Percentiles rank a stretch among this genome's conserved stretches.
Conservation (phyloP, 345 rosid genomes). For the Tarenaya hassleriana region DNA sequence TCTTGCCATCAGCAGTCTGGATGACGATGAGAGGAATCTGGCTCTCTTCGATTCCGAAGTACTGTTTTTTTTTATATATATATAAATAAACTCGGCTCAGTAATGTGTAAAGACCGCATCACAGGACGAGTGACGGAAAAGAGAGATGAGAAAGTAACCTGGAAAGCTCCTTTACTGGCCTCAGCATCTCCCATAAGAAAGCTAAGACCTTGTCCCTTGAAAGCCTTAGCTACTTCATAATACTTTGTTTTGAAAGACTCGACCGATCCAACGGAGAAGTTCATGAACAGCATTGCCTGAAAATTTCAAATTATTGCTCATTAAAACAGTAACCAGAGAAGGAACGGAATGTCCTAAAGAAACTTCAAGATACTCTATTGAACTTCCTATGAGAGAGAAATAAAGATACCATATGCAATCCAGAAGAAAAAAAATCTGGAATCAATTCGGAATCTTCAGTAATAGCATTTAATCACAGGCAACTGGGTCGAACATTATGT, state of each 20-base stretch:
- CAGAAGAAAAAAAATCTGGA: no score
- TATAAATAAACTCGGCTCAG: conserved; percentile 1
- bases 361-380: no score
- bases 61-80: conserved; percentile 44
- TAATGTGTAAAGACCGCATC: conserved; percentile 2
- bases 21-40: conserved; percentile 82
- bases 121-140: conserved; percentile 8
- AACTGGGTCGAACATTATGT: conserved; percentile 4
- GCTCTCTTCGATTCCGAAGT: conserved; percentile 83
- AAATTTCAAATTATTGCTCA: not conserved
- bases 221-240: no score
- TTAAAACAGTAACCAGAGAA: conserved; percentile 18
- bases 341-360: not conserved
- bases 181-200: no score
- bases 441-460: not conserved
- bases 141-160: not conserved
- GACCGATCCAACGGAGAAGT: no score
- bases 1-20: conserved; percentile 68
- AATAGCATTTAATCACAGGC: not conserved
- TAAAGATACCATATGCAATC: no score
- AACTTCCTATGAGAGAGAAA: no score
- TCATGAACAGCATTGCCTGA: no score
- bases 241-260: no score
- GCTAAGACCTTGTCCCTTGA: no score
- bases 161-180: no score